Evolutionary conservation across 2,329 filamentous ascomycete genomes (phyloP).

Genomic region (Nothophoma quercina): DNA sequence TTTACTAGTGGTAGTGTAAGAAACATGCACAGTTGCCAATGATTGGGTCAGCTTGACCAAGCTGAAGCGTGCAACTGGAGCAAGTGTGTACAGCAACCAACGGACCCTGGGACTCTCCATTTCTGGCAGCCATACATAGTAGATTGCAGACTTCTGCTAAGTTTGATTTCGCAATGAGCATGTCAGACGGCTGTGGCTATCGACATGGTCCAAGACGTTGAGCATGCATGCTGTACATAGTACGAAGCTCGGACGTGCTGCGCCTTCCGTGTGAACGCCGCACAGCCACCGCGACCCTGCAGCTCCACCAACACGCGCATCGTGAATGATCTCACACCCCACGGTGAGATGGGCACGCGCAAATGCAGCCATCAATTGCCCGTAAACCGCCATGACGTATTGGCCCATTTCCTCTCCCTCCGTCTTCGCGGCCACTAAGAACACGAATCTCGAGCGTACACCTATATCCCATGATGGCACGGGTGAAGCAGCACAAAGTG

Average conservation of each 20-base stretch:
- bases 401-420: constrained; percentile 87
- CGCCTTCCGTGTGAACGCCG: constrained; percentile 16
- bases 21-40: no score
- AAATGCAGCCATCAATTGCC: constrained; percentile 47
- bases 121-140: no score
- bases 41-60: no score
- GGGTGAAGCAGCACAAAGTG: constrained; percentile 27
- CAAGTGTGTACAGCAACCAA: no score
- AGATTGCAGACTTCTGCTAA: no score
- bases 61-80: no score
- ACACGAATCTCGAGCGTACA: constrained; percentile 61
- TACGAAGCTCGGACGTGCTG: constrained; percentile 13
- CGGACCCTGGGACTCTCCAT: no score
- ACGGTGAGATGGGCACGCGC: constrained; percentile 45
- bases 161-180: not conserved
- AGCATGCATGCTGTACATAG: no score
- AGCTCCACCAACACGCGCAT: constrained; percentile 34
- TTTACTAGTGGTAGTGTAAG: no score
- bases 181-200: not conserved
- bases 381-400: constrained; percentile 72
- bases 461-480: constrained; percentile 69
- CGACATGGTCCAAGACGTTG: not conserved
- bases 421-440: constrained; percentile 80
- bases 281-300: constrained; percentile 37
- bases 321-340: constrained; percentile 29